Conservation (phyloP, 495 filamentous ascomycete species). For the Lophium mytilinum region DNA sequence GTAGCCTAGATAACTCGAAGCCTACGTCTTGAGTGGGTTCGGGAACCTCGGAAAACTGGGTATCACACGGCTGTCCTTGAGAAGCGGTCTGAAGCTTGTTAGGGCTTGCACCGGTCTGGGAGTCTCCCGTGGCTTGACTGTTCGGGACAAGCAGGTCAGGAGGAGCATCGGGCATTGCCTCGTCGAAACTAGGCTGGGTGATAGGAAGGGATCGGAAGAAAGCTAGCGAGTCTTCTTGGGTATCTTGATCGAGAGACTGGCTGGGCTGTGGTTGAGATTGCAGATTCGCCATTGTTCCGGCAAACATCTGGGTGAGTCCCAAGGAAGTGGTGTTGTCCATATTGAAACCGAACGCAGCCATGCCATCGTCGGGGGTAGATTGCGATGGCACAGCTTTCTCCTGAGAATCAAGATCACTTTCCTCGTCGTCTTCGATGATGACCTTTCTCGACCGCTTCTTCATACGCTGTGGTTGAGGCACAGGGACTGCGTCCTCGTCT, state of each 20-base stretch:
- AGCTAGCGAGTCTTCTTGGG: slow-evolving; percentile 41
- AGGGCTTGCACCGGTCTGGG: slow-evolving; percentile 11
- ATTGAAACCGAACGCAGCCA: slow-evolving; percentile 35
- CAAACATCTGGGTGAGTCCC: slow-evolving; percentile 84
- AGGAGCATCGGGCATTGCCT: slow-evolving; percentile 16
- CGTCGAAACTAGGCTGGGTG: slow-evolving; percentile 36
- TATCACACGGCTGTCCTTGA: slow-evolving; percentile 30
- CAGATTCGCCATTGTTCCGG: slow-evolving; percentile 76
- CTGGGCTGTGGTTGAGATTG: slow-evolving; percentile 24
- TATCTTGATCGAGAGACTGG: slow-evolving; percentile 20
- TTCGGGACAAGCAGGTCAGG: slow-evolving; percentile 49
- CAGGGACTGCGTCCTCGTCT: slow-evolving; percentile 24
- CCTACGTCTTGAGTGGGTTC: slow-evolving; percentile 84
- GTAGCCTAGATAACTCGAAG: slow-evolving; percentile 55
- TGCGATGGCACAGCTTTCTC: neutral
- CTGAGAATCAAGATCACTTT: slow-evolving; percentile 26
- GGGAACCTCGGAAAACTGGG: slow-evolving; percentile 54
- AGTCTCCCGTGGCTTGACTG: slow-evolving; percentile 41
- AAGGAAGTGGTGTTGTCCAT: slow-evolving; percentile 31
- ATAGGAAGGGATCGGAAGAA: slow-evolving; percentile 47
- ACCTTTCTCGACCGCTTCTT: slow-evolving; percentile 28
- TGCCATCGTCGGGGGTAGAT: slow-evolving; percentile 19
- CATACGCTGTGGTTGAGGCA: slow-evolving; percentile 45
- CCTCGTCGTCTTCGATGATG: slow-evolving; percentile 32
- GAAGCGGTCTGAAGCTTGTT: slow-evolving; percentile 14